A percentile compares a stretch with the other conserved stretches of the same genome.
phyloP scores from a whole-genome alignment of 441 rosid genomes.

The Jatropha multifida region DNA sequence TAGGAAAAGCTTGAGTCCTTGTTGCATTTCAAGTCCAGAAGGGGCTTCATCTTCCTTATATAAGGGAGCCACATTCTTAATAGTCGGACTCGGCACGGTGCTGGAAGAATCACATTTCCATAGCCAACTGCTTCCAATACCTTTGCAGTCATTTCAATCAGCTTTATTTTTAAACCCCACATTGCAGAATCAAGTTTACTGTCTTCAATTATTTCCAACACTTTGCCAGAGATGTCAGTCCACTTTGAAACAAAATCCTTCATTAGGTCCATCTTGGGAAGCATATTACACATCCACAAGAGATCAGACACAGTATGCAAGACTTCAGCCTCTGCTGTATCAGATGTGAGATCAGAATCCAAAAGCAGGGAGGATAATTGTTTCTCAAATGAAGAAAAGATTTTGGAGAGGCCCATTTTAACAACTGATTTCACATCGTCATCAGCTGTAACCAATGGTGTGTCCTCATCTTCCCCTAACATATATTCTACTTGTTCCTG shows the following conservation, averaged over 20 bases:
- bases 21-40: constrained; percentile 45
- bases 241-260: constrained; percentile 77
- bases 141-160: constrained; percentile 75
- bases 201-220: constrained; percentile 54
- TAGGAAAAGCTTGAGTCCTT: constrained; percentile 42
- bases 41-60: constrained; percentile 68
- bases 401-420: constrained; percentile 48
- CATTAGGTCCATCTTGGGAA: constrained; percentile 73
- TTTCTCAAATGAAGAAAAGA: constrained; percentile 49
- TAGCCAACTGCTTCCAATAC: constrained; percentile 87
- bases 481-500: constrained; percentile 89
- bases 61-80: constrained; percentile 80
- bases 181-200: constrained; percentile 45
- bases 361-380: constrained; percentile 48
- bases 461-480: constrained; percentile 70
- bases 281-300: constrained; percentile 67
- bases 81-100: constrained; percentile 47
- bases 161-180: constrained; percentile 73
- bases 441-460: constrained; percentile 47
- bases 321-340: constrained; percentile 36
- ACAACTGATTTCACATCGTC: constrained; percentile 69
- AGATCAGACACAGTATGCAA: constrained; percentile 52
- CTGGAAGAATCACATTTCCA: constrained; percentile 71
- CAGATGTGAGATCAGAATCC: constrained; percentile 30
- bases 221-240: constrained; percentile 50